A percentile compares a stretch with the other conserved stretches of the same genome.
phyloP scores from a whole-genome alignment of 139 green algal genomes.

The Eudorina sp. region DNA sequence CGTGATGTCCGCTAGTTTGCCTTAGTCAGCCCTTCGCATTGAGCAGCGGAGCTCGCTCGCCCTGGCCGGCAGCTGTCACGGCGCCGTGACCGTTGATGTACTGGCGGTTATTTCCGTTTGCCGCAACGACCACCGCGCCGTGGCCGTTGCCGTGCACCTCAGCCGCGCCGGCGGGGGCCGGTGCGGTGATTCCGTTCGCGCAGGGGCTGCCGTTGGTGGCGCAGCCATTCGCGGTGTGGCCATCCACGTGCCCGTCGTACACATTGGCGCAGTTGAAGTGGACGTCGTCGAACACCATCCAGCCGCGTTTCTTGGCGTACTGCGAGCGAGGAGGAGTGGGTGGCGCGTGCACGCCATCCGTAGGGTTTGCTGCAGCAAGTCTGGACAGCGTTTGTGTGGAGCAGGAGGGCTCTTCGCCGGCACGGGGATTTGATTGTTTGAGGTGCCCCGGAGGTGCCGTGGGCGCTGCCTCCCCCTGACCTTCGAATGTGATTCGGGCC shows the following conservation, averaged over 20 bases:
- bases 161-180: background rate
- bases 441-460: too few species aligned
- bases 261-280: conserved; percentile 62
- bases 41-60: too few species aligned
- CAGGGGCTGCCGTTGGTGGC: background rate
- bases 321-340: background rate
- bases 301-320: conserved; percentile 48
- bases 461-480: background rate
- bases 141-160: background rate
- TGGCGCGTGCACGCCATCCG: too few species aligned
- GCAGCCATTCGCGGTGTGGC: background rate
- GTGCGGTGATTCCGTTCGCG: background rate
- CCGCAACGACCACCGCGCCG: background rate
- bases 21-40: too few species aligned
- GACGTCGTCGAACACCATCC: conserved; percentile 55
- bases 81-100: background rate
- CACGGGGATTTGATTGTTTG: too few species aligned
- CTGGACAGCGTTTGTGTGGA: too few species aligned
- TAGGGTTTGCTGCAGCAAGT: too few species aligned
- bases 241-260: conserved; percentile 16
- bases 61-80: too few species aligned
- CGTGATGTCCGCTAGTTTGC: too few species aligned
- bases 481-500: background rate
- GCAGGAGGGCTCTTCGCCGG: too few species aligned
- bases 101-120: background rate